A percentile compares a stretch with the other conserved stretches of the same genome.
These are phyloP conservation scores for Rhizophora mangle DNA, from an alignment of 345 rosid genomes.

Conservation along the genomic window DNA sequence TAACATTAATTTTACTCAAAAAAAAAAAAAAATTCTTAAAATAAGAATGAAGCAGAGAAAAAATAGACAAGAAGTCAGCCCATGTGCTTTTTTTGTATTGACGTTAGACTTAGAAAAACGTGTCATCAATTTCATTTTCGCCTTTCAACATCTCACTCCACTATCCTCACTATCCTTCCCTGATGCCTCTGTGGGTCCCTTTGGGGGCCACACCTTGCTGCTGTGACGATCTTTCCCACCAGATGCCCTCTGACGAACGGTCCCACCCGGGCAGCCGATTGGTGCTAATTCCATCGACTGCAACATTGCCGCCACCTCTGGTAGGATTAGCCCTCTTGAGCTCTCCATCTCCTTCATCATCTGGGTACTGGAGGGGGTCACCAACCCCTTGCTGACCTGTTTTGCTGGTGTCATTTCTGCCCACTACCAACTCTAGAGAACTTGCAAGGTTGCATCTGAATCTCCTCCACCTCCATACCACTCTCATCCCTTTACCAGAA, in stretches of 20 bases:
- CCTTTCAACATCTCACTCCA: no score
- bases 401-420: slow-evolving; percentile 38
- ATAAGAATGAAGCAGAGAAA: no score
- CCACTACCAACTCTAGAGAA: slow-evolving; percentile 56
- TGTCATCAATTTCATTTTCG: no score
- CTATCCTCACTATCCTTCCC: slow-evolving; percentile 46
- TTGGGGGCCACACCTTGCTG: slow-evolving; percentile 94
- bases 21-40: no score
- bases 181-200: slow-evolving; percentile 64
- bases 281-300: slow-evolving; percentile 12
- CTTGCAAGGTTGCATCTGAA: slow-evolving; percentile 57
- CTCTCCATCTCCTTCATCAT: slow-evolving; percentile 56
- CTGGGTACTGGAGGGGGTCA: slow-evolving; percentile 36
- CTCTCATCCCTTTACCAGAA: slow-evolving; percentile 64
- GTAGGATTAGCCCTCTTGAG: slow-evolving; percentile 34
- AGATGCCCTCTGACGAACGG: slow-evolving; percentile 73
- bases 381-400: slow-evolving; percentile 24
- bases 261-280: slow-evolving; percentile 59
- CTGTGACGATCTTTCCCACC: slow-evolving; percentile 97
- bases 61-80: no score
- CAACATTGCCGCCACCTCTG: slow-evolving; percentile 13
- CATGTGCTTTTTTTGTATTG: no score
- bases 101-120: no score
- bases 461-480: slow-evolving; percentile 83
- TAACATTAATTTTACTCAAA: no score